Conservation (phyloP, 176 grass and related monocot species). For the Oryza nivara region DNA sequence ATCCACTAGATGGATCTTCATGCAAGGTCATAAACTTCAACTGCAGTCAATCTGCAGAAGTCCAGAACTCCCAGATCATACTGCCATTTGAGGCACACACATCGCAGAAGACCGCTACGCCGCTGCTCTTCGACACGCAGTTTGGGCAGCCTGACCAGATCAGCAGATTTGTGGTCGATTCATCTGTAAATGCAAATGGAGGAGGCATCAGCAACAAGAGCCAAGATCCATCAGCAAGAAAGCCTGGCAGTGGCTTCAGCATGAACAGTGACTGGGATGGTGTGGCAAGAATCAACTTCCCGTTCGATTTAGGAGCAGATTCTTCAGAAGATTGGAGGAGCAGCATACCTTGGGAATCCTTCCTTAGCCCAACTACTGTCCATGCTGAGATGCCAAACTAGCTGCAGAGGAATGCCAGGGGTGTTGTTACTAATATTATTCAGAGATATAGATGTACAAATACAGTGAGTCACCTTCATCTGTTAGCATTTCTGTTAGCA, state of each 20-base stretch:
- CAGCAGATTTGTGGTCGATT: constrained; percentile 51
- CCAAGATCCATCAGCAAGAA: constrained; percentile 31
- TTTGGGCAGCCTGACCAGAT: constrained; percentile 56
- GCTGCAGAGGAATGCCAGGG: not conserved
- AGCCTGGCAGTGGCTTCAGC: constrained; percentile 39
- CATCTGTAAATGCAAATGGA: constrained; percentile 39
- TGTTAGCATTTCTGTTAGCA: constrained; percentile 85
- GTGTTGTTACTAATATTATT: constrained; percentile 4
- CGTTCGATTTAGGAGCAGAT: constrained; percentile 60
- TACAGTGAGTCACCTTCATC: constrained; percentile 47
- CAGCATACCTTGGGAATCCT: constrained; percentile 72
- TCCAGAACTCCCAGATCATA: constrained; percentile 41
- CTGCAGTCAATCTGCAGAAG: constrained; percentile 44
- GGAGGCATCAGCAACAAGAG: constrained; percentile 25
- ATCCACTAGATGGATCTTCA: constrained; percentile 47
- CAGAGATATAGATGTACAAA: constrained; percentile 37
- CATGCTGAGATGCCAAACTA: constrained; percentile 55
- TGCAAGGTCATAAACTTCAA: constrained; percentile 59
- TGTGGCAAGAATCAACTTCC: constrained; percentile 47
- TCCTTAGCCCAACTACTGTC: constrained; percentile 55
- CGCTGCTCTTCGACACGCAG: constrained; percentile 58
- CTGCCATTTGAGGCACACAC: constrained; percentile 51
- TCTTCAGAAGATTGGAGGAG: constrained; percentile 81
- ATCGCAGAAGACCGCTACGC: constrained; percentile 33
- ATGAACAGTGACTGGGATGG: constrained; percentile 53